Conservation (phyloP, 208 protist species). For the Crithidia bombi region DNA sequence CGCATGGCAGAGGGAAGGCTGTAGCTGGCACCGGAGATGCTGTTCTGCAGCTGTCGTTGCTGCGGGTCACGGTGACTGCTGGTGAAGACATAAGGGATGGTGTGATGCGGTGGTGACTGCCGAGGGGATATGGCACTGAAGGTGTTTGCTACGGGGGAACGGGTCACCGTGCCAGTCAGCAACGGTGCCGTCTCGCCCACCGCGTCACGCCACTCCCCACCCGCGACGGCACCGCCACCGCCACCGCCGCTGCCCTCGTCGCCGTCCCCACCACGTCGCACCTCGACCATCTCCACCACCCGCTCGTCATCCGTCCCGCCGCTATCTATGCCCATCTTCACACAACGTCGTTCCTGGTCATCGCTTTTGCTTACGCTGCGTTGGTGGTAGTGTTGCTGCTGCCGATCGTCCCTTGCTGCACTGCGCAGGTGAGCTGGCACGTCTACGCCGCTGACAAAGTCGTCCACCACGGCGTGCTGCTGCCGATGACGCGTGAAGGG, state of each 20-base stretch:
- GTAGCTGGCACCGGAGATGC: neutral
- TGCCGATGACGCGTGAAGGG: constrained; percentile 26
- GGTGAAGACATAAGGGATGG: neutral
- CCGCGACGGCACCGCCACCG: neutral
- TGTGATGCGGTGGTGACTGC: neutral
- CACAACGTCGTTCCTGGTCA: neutral
- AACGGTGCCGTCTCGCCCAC: neutral
- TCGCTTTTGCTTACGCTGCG: no score
- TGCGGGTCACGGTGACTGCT: neutral
- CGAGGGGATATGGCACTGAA: neutral
- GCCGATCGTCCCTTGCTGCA: neutral
- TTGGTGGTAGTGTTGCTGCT: neutral
- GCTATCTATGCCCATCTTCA: no score
- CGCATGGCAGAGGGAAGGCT: neutral
- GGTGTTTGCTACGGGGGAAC: neutral
- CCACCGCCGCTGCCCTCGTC: neutral
- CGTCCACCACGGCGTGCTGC: neutral
- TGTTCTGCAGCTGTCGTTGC: neutral
- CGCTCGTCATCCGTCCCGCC: no score
- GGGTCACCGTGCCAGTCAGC: neutral
- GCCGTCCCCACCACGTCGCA: no score
- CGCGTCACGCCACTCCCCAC: neutral
- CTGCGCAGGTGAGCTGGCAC: neutral
- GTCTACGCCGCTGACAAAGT: neutral
- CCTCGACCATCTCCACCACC: no score